Evolutionary conservation across 1,139 yeast genomes (phyloP).

Genomic region (Nakaseomyces uthaithaninus): DNA sequence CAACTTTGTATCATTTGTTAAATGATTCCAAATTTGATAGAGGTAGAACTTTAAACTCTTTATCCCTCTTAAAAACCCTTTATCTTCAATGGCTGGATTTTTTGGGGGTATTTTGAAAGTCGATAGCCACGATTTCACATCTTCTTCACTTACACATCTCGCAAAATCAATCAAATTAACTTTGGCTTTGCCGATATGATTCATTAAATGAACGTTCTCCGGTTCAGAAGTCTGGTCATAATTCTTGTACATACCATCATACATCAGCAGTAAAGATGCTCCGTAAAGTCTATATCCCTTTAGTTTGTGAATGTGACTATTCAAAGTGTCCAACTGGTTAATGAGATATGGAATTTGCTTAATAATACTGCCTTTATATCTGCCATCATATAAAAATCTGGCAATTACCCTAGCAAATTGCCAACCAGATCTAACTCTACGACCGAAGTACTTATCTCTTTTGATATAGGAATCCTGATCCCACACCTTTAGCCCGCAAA

Average conservation of each 20-base stretch:
- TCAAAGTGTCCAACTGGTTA: conserved; percentile 50
- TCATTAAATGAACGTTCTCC: conserved; percentile 67
- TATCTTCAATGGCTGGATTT: conserved; percentile 56
- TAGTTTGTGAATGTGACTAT: conserved; percentile 45
- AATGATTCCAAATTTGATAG: conserved; percentile 42
- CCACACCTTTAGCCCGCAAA: conserved; percentile 94
- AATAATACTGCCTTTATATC: conserved; percentile 48
- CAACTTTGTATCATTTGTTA: conserved; percentile 35
- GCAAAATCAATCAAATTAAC: conserved; percentile 92
- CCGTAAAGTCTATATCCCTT: conserved; percentile 89
- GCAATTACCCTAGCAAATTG: conserved; percentile 69
- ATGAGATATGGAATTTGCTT: conserved; percentile 62
- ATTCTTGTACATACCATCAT: conserved; percentile 50
- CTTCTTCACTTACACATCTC: conserved; percentile 76
- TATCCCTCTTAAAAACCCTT: conserved; percentile 80
- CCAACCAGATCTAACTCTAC: conserved; percentile 63
- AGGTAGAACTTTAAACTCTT: conserved; percentile 59
- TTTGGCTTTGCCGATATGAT: conserved; percentile 36
- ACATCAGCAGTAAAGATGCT: conserved; percentile 77
- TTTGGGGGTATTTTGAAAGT: conserved; percentile 56
- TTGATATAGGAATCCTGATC: conserved; percentile 50
- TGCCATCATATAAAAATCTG: conserved; percentile 75
- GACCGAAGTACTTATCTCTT: conserved; percentile 87
- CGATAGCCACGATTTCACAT: conserved; percentile 32
- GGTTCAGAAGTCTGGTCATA: conserved; percentile 18